phyloP scores from a whole-genome alignment of 495 filamentous ascomycete genomes.

The Aspergillus kassunensis region DNA sequence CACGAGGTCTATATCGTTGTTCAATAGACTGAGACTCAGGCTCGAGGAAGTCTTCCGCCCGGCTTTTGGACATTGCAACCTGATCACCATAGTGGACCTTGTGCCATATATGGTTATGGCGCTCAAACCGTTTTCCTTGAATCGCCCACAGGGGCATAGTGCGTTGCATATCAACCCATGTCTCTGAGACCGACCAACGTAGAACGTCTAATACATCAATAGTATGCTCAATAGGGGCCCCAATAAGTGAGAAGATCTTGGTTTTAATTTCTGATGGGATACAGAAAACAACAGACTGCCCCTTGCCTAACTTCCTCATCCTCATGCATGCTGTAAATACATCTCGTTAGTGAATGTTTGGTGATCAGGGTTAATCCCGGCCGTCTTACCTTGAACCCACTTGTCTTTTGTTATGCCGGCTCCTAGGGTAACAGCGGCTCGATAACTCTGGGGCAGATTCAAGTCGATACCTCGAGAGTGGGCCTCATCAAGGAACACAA shows the following conservation, averaged over 20 bases:
- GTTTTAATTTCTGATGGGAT: slow-evolving; percentile 47
- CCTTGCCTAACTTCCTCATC: slow-evolving; percentile 57
- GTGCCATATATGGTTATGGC: slow-evolving; percentile 22
- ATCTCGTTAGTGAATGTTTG: not conserved
- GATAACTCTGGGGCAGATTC: slow-evolving; percentile 53
- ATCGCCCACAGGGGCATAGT: slow-evolving; percentile 56
- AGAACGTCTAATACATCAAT: slow-evolving; percentile 51
- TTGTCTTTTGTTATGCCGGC: slow-evolving; percentile 66
- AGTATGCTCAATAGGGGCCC: not conserved
- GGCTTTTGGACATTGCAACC: slow-evolving; percentile 10
- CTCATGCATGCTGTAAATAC: slow-evolving; percentile 60
- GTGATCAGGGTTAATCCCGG: not conserved
- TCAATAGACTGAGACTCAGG: slow-evolving; percentile 43
- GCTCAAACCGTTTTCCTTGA: slow-evolving; percentile 51
- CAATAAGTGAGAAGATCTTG: slow-evolving; percentile 40
- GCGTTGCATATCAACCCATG: slow-evolving; percentile 43
- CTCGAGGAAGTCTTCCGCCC: slow-evolving; percentile 46
- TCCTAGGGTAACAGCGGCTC: slow-evolving; percentile 68
- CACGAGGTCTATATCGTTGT: slow-evolving; percentile 33
- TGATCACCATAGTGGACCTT: not conserved
- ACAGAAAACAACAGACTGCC: slow-evolving; percentile 60
- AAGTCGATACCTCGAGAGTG: slow-evolving; percentile 76
- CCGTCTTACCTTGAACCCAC: slow-evolving; percentile 65
- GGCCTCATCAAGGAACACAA: slow-evolving; percentile 71
- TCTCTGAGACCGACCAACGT: slow-evolving; percentile 56